Base-by-base conservation (phyloP, 192 early-diverging fungal genomes). In the Linnemannia schmuckeri region DNA sequence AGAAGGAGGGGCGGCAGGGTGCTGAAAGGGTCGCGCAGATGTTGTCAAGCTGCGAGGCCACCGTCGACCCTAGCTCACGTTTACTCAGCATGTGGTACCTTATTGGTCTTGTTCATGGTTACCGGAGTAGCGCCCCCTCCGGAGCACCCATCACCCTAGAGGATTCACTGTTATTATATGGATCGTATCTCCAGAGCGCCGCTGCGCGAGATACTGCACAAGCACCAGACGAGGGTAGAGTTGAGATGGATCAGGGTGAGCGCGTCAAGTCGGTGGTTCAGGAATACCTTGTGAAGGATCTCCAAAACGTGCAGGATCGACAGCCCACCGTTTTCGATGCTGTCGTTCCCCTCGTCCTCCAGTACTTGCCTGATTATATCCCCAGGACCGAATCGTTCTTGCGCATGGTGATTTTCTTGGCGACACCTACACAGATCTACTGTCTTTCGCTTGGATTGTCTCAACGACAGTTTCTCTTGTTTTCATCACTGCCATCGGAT, bases 381-480 rank as follows among this genome's bases (percentile, higher is more conserved):
- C 78, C 88, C 0, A 91, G 89, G 22, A 82, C 75, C 46, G 77
- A 82, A 0, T 47, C 69, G 8, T 82, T 91, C 22, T 77, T 92
- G 35, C 73, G 78, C 5, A 75, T 88, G 41, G 75, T 90, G 3
- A 77, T 92, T 6, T 54, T 83, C 17, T 77, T 91, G 75, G 90
- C 92, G 15, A 91, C 91, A 55, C 92, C 91, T 76, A 77, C 88
- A 9, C 90, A 91, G 52, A 89, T 94, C 20, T 91, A 89, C 68
- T 77, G 82, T 5, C 81, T 94, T 5, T 81, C 79, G 7, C 69
- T 61, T 42, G 80, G 79, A 10, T 52, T 87, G 24, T 47, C 35
- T 4, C 61, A 42, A 17, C 63, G 85, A 27, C 76, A 81, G 18
- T 87, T 78, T 47, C 6, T 54, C 24, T 37, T 87, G 41, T 33